Base-by-base conservation (phyloP, 768 basidiomycete species). In the Boletales sp. region DNA sequence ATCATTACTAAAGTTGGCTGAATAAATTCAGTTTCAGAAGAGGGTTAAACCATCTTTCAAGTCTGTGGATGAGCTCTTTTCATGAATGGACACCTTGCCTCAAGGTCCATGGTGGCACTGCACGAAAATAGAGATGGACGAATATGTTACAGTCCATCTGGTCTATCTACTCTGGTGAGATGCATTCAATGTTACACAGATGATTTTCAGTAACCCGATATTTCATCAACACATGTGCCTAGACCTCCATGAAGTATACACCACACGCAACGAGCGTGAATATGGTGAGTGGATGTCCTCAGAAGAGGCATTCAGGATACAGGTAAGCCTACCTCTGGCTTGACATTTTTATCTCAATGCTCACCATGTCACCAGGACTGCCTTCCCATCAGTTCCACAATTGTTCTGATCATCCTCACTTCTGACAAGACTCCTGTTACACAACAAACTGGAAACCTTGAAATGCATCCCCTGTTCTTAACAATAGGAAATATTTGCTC, bases 381-480 rank as follows among this genome's bases (percentile, higher is more conserved):
- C 5, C 14, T 36, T 9, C 35, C 12, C 15, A 14, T 11, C 6
- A 13, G 65, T 69, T 4, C 74, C 74, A 2, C 55, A 74, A 31
- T 77, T 72, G 34, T 31, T 11, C 28, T 40, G 9, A 33, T 33
- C 31, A 48, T 48, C 33, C 10, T 35, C 13, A 31, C 44, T 11
- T 51, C 50, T 2, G 38, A 51, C 32, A 51, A 51, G 38, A 51
- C 50, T 9, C 32, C 33, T 9, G 44, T 44, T 5, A 44, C 34
- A 14, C n/a, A 19, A 5, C 44, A 35, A 33, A 44, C 51, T 5
- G 28, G 43, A 3, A n/a, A n/a, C n/a, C n/a, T n/a, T n/a, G n/a
- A n/a, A n/a, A n/a, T n/a, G n/a, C n/a, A n/a, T n/a, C n/a, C 35
- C n/a, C n/a, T n/a, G n/a, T n/a, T n/a, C n/a, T n/a, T n/a, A n/a